Conservation (phyloP, 2,329 filamentous ascomycete species). For the Sporothrix variecibatus region DNA sequence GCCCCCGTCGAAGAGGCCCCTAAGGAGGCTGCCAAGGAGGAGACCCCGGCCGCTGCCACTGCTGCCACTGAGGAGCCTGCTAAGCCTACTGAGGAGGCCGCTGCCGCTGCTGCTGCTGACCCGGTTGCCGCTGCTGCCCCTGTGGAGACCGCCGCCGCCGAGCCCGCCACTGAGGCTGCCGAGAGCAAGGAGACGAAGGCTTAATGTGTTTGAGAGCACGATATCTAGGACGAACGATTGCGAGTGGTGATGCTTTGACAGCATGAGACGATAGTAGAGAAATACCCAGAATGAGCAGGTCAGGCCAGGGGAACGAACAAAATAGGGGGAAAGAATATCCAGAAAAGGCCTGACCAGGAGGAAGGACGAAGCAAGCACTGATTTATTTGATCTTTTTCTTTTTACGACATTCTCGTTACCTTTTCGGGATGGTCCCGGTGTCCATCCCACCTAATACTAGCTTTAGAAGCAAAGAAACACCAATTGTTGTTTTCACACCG, state of each 20-base stretch:
- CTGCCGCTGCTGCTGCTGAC: neutral
- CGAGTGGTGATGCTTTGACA: neutral
- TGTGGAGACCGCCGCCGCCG: neutral
- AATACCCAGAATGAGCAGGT: slow-evolving; percentile 22
- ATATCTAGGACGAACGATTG: neutral
- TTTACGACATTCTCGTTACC: neutral
- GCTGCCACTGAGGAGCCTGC: slow-evolving; percentile 11
- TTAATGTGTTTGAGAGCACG: slow-evolving; percentile 1
- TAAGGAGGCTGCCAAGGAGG: slow-evolving; percentile 4
- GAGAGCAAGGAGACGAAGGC: slow-evolving; percentile 18
- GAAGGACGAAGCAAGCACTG: slow-evolving; percentile 19
- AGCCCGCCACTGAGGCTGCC: slow-evolving; percentile 2
- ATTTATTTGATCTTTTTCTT: slow-evolving; percentile 14
- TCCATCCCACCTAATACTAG: slow-evolving; percentile 19
- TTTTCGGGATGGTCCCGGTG: neutral
- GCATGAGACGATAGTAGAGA: neutral
- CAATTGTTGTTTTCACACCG: neutral
- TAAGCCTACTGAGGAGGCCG: neutral
- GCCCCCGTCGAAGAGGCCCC: neutral
- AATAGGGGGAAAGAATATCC: neutral
- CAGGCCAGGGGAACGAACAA: neutral
- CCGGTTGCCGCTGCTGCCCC: neutral
- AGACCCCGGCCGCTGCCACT: neutral
- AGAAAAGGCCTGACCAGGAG: neutral
- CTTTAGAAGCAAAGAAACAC: neutral